phyloP scores from a whole-genome alignment of 306 rosid genomes.

The Delonix regia region DNA sequence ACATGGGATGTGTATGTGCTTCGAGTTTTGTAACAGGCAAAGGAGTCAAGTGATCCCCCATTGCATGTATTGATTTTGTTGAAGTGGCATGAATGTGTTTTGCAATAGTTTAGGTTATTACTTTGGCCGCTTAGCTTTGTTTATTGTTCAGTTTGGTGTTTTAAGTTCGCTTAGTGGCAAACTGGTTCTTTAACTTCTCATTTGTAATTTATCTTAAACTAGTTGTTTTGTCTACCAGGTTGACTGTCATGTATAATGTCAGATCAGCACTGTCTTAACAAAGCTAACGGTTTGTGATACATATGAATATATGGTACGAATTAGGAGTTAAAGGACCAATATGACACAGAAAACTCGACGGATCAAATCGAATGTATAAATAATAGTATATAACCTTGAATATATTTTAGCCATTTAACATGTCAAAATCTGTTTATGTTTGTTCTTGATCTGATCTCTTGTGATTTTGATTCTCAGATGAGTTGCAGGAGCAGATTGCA shows the following conservation, averaged over 20 bases:
- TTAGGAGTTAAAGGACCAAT: neutral
- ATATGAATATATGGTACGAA: neutral
- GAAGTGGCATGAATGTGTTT: conserved; percentile 2
- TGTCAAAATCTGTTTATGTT: conserved; percentile 11
- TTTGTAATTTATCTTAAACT: neutral
- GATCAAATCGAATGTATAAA: neutral
- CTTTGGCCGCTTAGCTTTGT: neutral
- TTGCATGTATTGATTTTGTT: neutral
- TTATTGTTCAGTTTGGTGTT: neutral
- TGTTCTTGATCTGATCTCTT: conserved; percentile 32
- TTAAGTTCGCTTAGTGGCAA: neutral
- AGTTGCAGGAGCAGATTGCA: conserved; percentile 43
- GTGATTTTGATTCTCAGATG: conserved; percentile 45
- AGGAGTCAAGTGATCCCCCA: neutral
- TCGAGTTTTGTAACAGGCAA: neutral
- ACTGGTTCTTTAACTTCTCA: neutral
- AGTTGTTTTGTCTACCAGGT: neutral
- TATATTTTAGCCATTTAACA: neutral
- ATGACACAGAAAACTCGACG: neutral
- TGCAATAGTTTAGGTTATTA: neutral
- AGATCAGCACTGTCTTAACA: neutral
- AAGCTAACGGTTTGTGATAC: neutral
- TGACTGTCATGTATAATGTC: neutral
- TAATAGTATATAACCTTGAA: neutral
- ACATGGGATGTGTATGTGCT: neutral